These are phyloP conservation scores for Nakaseomyces sp. DNA, from an alignment of 1,139 yeast genomes.

Conservation along the genomic window DNA sequence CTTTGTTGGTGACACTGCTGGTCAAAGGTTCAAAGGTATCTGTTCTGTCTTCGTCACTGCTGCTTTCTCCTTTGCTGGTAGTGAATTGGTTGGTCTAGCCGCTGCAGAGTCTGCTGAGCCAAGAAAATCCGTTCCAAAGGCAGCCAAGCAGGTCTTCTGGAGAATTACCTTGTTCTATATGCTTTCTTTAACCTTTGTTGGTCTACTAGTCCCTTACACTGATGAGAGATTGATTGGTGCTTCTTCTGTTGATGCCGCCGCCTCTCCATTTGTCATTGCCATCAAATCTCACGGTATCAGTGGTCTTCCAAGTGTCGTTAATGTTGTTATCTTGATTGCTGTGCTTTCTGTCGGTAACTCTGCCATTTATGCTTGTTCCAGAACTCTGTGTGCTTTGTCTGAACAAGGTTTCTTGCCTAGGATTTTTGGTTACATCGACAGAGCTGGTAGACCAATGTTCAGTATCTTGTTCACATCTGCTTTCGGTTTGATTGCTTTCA, in stretches of 20 bases:
- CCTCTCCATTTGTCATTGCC: slow-evolving; percentile 58
- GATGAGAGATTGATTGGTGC: slow-evolving; percentile 35
- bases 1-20: slow-evolving; percentile 40
- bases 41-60: slow-evolving; percentile 44
- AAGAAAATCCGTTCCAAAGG: slow-evolving; percentile 58
- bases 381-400: slow-evolving; percentile 58
- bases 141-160: slow-evolving; percentile 69
- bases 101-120: slow-evolving; percentile 84
- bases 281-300: slow-evolving; percentile 44
- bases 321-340: slow-evolving; percentile 48
- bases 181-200: slow-evolving; percentile 38
- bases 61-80: slow-evolving; percentile 52
- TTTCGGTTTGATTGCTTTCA: slow-evolving; percentile 50
- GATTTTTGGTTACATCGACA: slow-evolving; percentile 57
- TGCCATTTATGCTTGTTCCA: slow-evolving; percentile 55
- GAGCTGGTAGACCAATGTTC: slow-evolving; percentile 56
- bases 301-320: slow-evolving; percentile 48
- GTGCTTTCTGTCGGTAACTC: slow-evolving; percentile 66
- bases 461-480: slow-evolving; percentile 43
- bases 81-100: slow-evolving; percentile 77
- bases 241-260: slow-evolving; percentile 42
- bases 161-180: slow-evolving; percentile 57
- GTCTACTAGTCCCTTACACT: slow-evolving; percentile 39
- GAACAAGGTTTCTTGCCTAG: slow-evolving; percentile 57
- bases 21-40: slow-evolving; percentile 42